Evolutionary conservation across 805 yeast genomes (phyloP), one percentile per base, ranked within the genome.

Genomic region (Tetrapisispora arboricola): DNA sequence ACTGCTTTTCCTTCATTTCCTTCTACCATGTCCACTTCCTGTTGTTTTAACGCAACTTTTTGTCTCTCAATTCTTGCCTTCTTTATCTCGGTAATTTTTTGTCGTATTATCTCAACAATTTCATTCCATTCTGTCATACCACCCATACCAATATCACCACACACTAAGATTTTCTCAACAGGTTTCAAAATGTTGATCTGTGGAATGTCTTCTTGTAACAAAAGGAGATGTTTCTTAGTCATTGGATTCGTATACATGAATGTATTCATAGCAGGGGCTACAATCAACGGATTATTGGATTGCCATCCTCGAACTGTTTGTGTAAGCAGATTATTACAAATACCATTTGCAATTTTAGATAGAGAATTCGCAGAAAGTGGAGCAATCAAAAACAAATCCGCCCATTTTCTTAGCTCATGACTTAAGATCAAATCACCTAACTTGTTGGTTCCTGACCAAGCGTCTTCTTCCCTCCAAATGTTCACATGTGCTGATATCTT

Each of bases 61-160:
- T 57, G 64, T 2, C 63, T 65, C 10, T 58, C 64, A 1, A 68
- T 73, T 30, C 22, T 27, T 29, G n/a, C 29, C 40, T 41, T 47
- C 46, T 34, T 43, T 4, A 58, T 50, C 29, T 56, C 63, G 8
- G 49, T 47, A 42, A 68, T 54, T 49, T 64, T 64, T 46, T 59
- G 58, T 28, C 66, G 61, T 45, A 73, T 43, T 18, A 75, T 72
- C 52, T 80, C 85, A 8, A 81, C 90, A 44, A 84, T 76, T 53
- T 82, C 92, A 54, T 78, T 77, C 82, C 86, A 83, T 54, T 83
- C 92, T 70, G 86, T 73, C 94, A 84, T 84, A 25, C 94, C 94
- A 33, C 94, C 94, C 92, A 84, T 82, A 12, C 92, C 92, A 47
- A 84, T 82, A 56, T 84, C 94, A 52, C 94, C 94, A 65, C 86